These are phyloP conservation scores for Chromera velia DNA, from an alignment of 73 alveolate species.

Conservation along the genomic window DNA sequence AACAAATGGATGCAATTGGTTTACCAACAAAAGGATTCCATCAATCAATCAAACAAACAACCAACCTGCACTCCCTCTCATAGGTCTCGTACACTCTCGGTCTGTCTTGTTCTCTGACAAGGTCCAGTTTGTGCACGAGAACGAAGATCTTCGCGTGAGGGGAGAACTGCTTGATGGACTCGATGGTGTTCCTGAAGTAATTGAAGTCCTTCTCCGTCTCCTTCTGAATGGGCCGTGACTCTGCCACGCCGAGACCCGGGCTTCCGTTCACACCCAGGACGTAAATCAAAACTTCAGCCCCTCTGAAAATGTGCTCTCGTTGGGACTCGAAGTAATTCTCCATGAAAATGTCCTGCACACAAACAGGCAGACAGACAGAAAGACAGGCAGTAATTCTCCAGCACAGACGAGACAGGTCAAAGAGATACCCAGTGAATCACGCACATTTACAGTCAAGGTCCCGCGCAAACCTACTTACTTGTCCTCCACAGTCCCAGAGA, in stretches of 20 bases:
- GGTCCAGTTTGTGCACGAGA: slow-evolving; percentile 85
- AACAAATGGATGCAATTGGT: too few species aligned
- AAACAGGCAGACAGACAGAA: background rate
- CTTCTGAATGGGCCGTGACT: background rate
- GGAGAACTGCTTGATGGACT: slow-evolving; percentile 71
- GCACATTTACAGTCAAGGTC: background rate
- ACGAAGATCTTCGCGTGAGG: slow-evolving; percentile 80
- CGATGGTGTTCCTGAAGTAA: background rate
- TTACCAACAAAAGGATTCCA: too few species aligned
- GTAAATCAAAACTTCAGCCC: slow-evolving; percentile 86
- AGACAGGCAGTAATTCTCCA: background rate
- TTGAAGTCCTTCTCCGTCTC: slow-evolving; percentile 7
- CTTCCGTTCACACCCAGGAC: slow-evolving; percentile 65
- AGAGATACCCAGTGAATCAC: background rate
- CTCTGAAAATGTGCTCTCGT: slow-evolving; percentile 82
- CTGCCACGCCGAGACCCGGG: background rate
- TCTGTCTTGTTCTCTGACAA: slow-evolving; percentile 60
- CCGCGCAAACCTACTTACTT: background rate
- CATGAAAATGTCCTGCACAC: slow-evolving; percentile 79
- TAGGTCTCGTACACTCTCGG: slow-evolving; percentile 64
- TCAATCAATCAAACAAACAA: too few species aligned
- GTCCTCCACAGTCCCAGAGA: slow-evolving; percentile 94
- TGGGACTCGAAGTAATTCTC: slow-evolving; percentile 88
- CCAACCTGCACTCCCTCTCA: background rate
- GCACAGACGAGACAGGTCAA: background rate